phyloP scores from a whole-genome alignment of 371 early-diverging fungal species.

The Massospora cicadina region DNA sequence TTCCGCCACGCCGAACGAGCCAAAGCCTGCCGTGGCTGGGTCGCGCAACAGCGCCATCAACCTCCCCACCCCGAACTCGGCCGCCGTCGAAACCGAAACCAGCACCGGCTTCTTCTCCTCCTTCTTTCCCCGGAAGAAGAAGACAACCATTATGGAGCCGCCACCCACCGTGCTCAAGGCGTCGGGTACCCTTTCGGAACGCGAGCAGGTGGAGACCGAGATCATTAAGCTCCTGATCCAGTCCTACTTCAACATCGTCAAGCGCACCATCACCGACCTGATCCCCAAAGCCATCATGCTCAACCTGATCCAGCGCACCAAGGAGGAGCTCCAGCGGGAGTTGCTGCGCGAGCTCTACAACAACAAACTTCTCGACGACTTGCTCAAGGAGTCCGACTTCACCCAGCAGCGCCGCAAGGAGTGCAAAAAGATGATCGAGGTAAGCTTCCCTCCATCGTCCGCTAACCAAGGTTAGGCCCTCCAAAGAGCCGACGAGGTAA shows the following conservation, averaged over 20 bases:
- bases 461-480: conserved; percentile 27
- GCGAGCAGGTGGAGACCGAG: conserved; percentile 93
- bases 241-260: conserved; percentile 94
- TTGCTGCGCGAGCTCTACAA: conserved; percentile 93
- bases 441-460: conserved; percentile 2
- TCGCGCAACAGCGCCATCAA: conserved; percentile 16
- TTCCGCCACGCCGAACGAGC: conserved; percentile 12
- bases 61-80: conserved; percentile 14
- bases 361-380: conserved; percentile 69
- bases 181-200: conserved; percentile 81
- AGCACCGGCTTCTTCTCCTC: conserved; percentile 83
- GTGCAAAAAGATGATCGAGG: conserved; percentile 95
- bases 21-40: conserved; percentile 12
- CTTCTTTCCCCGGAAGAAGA: conserved; percentile 68
- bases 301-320: conserved; percentile 79
- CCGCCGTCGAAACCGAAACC: conserved; percentile 11
- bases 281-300: conserved; percentile 98
- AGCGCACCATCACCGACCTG: conserved; percentile 93
- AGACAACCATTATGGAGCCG: conserved; percentile 62
- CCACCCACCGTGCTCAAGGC: conserved; percentile 91
- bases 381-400: conserved; percentile 86
- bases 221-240: conserved; percentile 93
- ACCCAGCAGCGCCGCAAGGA: conserved; percentile 82
- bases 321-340: conserved; percentile 86
- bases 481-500: conserved; percentile 85